Evolutionary conservation across 768 basidiomycete species (phyloP), one percentile per base, ranked within the genome.

Genomic region (Cyathus striatus): DNA sequence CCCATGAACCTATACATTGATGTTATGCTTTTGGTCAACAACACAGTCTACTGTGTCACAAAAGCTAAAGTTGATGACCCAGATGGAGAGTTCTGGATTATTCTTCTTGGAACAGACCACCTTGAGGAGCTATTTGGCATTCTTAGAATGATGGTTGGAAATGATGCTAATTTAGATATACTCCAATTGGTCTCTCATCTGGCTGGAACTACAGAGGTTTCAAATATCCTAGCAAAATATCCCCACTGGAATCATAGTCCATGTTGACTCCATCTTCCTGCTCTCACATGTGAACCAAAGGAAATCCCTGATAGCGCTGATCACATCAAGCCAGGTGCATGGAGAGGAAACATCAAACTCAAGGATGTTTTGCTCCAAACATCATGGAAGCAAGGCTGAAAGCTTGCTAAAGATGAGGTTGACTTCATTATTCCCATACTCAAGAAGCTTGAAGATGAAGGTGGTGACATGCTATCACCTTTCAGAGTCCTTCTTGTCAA

Each of bases 181-280:
- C 43, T 51, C 1, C 62, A 66, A 41, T 52, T 69, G 5, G 54
- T 41, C 2, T 33, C 12, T 6, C 54, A 63, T 2, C 43, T 64
- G 3, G 49, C 60, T 18, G 61, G 61, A 6, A 57, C 64, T 0
- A 60, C 56, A 0, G 59, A 69, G 27, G 56, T 64, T 2, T 43
- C 57, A 0, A 60, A 49, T n/a, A 70, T 72, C n/a, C 59, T 70
- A 5, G 62, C 56, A 0, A 44, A 57, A 39, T 52, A 64, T 43
- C 67, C 67, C 1, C 48, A 69, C 2, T 72, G 70, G 68, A 68
- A 70, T 41, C 50, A 56, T 1, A 27, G 52, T 4, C 64, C 66
- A 14, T 57, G 58, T 3, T 56, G 61, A 0, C 56, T 72, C 3
- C 56, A 59, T 40, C 49, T 69, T 0, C 62, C 60, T 12, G 45